These are phyloP conservation scores for Phyllostachys edulis DNA, from an alignment of 176 grass and related monocot genomes.

Conservation along the genomic window DNA sequence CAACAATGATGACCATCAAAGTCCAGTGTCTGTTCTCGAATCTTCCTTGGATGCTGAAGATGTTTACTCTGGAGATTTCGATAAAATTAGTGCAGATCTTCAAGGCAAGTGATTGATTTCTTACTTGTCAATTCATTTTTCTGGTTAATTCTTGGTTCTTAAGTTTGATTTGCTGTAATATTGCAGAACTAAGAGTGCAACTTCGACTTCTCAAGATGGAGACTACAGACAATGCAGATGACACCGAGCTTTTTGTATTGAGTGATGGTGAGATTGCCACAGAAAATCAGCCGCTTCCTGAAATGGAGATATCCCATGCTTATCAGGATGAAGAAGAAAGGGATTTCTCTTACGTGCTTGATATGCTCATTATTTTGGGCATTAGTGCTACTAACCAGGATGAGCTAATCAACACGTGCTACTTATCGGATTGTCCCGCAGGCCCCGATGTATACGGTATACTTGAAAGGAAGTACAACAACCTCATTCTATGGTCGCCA, in stretches of 20 bases:
- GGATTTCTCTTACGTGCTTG: conserved; percentile 79
- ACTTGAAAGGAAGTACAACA: conserved; percentile 74
- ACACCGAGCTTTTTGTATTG: conserved; percentile 25
- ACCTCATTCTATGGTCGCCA: conserved; percentile 59
- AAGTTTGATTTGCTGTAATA: conserved; percentile 39
- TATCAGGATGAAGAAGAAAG: conserved; percentile 79
- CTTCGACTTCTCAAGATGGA: conserved; percentile 86
- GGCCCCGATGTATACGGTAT: conserved; percentile 43
- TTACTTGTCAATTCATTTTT: not conserved
- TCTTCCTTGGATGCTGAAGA: conserved; percentile 65
- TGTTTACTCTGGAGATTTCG: conserved; percentile 78
- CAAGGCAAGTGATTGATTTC: conserved; percentile 64
- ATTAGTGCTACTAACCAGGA: conserved; percentile 47
- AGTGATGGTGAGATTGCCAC: conserved; percentile 63
- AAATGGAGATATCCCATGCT: conserved; percentile 42
- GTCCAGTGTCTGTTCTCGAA: conserved; percentile 91
- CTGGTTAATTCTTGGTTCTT: conserved; percentile 6
- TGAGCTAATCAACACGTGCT: conserved; percentile 39
- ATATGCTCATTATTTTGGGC: conserved; percentile 61
- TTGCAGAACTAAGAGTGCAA: conserved; percentile 89
- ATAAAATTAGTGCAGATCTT: conserved; percentile 94
- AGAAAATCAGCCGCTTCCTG: conserved; percentile 36
- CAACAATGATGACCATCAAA: conserved; percentile 68
- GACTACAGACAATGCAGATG: conserved; percentile 46
- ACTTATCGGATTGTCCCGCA: conserved; percentile 44